Evolutionary conservation across 2,329 filamentous ascomycete genomes (phyloP).

Genomic region (Colletotrichum theobromicola): DNA sequence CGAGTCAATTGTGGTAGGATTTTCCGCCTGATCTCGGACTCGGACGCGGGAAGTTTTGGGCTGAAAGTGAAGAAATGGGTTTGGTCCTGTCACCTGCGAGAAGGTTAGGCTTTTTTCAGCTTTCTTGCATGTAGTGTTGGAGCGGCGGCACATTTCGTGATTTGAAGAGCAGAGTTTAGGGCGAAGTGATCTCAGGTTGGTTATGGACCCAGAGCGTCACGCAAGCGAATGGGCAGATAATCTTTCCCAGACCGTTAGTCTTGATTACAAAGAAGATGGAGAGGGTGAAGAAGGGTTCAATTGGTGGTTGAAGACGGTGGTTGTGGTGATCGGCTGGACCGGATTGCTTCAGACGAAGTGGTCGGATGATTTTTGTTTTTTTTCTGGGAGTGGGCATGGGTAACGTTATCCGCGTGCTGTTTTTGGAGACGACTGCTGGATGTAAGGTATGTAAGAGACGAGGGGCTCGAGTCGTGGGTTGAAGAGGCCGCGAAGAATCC

Average conservation of each 20-base stretch:
- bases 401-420: neutral
- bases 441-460: too few species aligned
- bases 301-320: neutral
- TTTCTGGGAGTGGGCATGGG: neutral
- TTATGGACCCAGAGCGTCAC: neutral
- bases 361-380: neutral
- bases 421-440: neutral
- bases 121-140: neutral
- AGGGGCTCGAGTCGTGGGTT: neutral
- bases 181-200: neutral
- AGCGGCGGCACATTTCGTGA: neutral
- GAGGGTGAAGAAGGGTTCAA: neutral
- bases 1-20: neutral
- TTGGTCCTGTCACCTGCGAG: neutral
- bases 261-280: neutral
- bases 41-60: neutral
- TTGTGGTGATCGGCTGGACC: neutral
- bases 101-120: neutral
- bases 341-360: neutral
- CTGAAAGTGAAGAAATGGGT: neutral
- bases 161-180: neutral
- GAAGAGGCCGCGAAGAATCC: neutral
- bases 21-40: neutral
- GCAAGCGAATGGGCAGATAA: neutral
- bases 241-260: neutral